These are phyloP conservation scores for Entelexis paramagnoliae DNA, from an alignment of 1,139 yeast genomes.

Conservation along the genomic window DNA sequence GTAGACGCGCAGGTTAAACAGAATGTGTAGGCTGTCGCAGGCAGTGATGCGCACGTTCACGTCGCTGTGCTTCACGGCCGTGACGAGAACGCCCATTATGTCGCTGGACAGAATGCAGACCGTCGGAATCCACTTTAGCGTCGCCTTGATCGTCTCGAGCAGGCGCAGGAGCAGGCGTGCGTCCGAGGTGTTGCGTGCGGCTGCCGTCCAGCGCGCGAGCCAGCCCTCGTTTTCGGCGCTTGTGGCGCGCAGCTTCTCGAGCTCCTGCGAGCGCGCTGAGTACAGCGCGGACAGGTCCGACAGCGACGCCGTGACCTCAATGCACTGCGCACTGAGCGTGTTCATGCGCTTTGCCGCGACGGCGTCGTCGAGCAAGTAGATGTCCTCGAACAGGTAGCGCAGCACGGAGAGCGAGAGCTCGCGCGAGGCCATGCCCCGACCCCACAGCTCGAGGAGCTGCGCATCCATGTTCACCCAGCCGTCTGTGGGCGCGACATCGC, in stretches of 20 bases:
- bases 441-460: slow-evolving; percentile 67
- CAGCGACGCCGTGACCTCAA: slow-evolving; percentile 69
- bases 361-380: slow-evolving; percentile 86
- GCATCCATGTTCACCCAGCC: slow-evolving; percentile 92
- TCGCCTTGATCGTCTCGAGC: slow-evolving; percentile 75
- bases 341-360: slow-evolving; percentile 72
- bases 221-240: slow-evolving; percentile 59
- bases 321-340: slow-evolving; percentile 71
- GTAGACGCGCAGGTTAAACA: slow-evolving; percentile 69
- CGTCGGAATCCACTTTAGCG: slow-evolving; percentile 86
- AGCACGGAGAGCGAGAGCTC: slow-evolving; percentile 70
- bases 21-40: slow-evolving; percentile 79
- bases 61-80: slow-evolving; percentile 50
- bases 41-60: slow-evolving; percentile 70
- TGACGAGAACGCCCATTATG: slow-evolving; percentile 54
- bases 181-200: slow-evolving; percentile 30
- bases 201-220: slow-evolving; percentile 67
- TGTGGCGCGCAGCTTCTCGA: slow-evolving; percentile 33
- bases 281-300: slow-evolving; percentile 54
- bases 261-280: slow-evolving; percentile 49
- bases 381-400: slow-evolving; percentile 83
- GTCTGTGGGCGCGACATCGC: slow-evolving; percentile 31
- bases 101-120: slow-evolving; percentile 58
- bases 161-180: slow-evolving; percentile 32
- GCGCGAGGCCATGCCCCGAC: slow-evolving; percentile 40